A percentile compares a stretch with the other conserved stretches of the same genome.
Evolutionary conservation across 1,284 basidiomycete genomes (phyloP).

Genomic region (Austroboletus olivaceoglutinosus): DNA sequence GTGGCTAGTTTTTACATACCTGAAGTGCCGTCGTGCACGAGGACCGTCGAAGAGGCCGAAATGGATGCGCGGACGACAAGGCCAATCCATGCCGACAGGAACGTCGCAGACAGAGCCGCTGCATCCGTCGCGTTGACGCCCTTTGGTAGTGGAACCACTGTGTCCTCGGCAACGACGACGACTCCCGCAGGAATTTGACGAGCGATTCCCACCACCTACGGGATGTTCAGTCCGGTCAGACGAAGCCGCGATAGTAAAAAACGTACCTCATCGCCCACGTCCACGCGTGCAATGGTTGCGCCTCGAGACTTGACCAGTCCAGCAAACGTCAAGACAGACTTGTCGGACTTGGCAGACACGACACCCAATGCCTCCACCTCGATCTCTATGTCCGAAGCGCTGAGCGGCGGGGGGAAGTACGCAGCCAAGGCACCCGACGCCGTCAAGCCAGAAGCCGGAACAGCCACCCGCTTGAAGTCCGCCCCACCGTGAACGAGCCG

Average conservation of each 20-base stretch:
- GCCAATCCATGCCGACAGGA: conserved; percentile 30
- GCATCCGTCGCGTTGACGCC: conserved; percentile 15
- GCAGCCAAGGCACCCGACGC: conserved; percentile 15
- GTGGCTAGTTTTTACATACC: not conserved
- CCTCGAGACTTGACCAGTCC: too few species aligned
- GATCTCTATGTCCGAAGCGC: too few species aligned
- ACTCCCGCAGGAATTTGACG: conserved; percentile 12
- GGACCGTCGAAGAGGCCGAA: conserved; percentile 21
- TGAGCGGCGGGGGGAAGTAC: conserved; percentile 15
- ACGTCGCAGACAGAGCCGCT: conserved; percentile 17
- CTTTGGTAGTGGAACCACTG: conserved; percentile 10
- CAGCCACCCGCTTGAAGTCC: conserved; percentile 8
- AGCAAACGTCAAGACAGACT: too few species aligned
- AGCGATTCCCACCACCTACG: conserved; percentile 13
- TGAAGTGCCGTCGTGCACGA: conserved; percentile 29
- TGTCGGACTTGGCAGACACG: too few species aligned
- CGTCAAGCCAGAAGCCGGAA: conserved; percentile 16
- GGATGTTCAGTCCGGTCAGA: too few species aligned
- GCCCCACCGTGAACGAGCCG: conserved; percentile 23
- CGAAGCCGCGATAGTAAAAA: too few species aligned
- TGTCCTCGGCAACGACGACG: conserved; percentile 12
- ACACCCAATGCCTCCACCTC: too few species aligned
- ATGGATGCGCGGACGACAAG: conserved; percentile 20
- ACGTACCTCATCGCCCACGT: too few species aligned
- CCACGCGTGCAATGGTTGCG: too few species aligned